Conservation (phyloP, 1,284 basidiomycete species). For the Anthracocystis panici-leucophaei region DNA sequence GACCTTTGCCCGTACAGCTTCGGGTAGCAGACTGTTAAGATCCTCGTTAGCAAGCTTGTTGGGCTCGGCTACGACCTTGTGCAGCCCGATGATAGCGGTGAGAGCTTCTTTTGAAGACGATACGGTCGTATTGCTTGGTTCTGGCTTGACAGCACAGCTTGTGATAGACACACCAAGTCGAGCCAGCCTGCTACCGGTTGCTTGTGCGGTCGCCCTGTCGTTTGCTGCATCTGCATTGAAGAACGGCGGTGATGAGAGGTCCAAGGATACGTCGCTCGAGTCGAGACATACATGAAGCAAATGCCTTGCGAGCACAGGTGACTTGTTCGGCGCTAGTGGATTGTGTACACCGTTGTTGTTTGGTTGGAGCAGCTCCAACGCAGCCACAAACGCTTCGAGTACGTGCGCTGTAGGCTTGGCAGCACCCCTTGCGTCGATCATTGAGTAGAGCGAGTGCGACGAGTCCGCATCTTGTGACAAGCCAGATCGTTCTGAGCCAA, state of each 20-base stretch:
- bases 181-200: slow-evolving; percentile 25
- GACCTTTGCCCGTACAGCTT: slow-evolving; percentile 27
- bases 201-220: slow-evolving; percentile 15
- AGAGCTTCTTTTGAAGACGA: slow-evolving; percentile 29
- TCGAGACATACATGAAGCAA: slow-evolving; percentile 38
- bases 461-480: slow-evolving; percentile 10
- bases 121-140: background rate
- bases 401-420: slow-evolving; percentile 36
- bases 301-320: slow-evolving; percentile 44
- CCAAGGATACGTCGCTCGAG: slow-evolving; percentile 23
- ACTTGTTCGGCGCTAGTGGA: slow-evolving; percentile 27
- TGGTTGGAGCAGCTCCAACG: slow-evolving; percentile 42
- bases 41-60: slow-evolving; percentile 44
- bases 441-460: slow-evolving; percentile 11
- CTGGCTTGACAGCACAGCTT: slow-evolving; percentile 37
- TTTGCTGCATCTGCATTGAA: slow-evolving; percentile 34
- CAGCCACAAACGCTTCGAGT: slow-evolving; percentile 44
- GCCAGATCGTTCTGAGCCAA: slow-evolving; percentile 11
- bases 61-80: slow-evolving; percentile 40
- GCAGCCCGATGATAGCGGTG: slow-evolving; percentile 31
- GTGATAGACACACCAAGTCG: slow-evolving; percentile 30
- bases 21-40: slow-evolving; percentile 26
- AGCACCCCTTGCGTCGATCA: slow-evolving; percentile 21
- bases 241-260: slow-evolving; percentile 30
- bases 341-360: slow-evolving; percentile 23